Percentiles rank a stretch among this genome's conserved stretches.
phyloP scores from a whole-genome alignment of 2,329 filamentous ascomycete genomes.

The Trichoderma pleuroti region DNA sequence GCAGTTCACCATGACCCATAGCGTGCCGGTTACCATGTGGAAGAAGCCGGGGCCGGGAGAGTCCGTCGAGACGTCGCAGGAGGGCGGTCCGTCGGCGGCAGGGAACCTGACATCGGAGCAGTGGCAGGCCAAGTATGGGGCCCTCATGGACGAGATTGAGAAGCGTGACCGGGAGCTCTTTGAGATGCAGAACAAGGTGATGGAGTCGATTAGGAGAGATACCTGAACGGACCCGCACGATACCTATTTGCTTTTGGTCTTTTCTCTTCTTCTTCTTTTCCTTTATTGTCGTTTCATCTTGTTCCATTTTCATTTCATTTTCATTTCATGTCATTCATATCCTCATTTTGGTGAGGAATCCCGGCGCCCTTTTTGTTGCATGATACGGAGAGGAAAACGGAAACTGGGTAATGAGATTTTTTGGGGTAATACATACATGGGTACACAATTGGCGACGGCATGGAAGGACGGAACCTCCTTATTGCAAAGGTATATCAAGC shows the following conservation, averaged over 20 bases:
- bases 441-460: neutral
- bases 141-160: slow-evolving; percentile 57
- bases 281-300: neutral
- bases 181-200: slow-evolving; percentile 42
- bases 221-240: slow-evolving; percentile 17
- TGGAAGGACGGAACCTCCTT: neutral
- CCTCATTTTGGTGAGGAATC: neutral
- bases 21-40: slow-evolving; percentile 44
- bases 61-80: slow-evolving; percentile 17
- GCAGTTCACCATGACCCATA: slow-evolving; percentile 51
- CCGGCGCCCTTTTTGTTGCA: neutral
- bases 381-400: neutral
- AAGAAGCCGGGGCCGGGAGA: slow-evolving; percentile 29
- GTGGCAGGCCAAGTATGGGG: slow-evolving; percentile 53
- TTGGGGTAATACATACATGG: neutral
- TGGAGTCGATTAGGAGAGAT: slow-evolving; percentile 34
- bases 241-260: slow-evolving; percentile 14
- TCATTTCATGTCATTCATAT: neutral
- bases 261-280: neutral
- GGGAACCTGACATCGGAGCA: slow-evolving; percentile 34
- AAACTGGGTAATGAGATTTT: neutral
- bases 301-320: neutral
- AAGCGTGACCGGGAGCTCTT: slow-evolving; percentile 53
- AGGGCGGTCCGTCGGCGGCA: slow-evolving; percentile 21
- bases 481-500: neutral